Percentiles rank a stretch among this genome's conserved stretches.
These are phyloP conservation scores for Pyrenopolyporus hunteri DNA, from an alignment of 495 filamentous ascomycete genomes.

Conservation along the genomic window DNA sequence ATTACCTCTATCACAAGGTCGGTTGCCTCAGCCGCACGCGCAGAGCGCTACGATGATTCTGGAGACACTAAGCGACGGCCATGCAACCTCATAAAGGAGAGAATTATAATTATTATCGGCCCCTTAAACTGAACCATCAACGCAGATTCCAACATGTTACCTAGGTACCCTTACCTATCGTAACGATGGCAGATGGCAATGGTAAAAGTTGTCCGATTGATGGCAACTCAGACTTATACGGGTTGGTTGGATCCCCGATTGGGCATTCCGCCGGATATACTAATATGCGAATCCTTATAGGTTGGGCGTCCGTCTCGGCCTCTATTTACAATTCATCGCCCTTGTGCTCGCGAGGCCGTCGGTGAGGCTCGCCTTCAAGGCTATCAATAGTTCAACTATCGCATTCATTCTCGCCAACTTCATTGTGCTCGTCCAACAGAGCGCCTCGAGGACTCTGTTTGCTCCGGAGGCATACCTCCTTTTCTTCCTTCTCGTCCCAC, in stretches of 20 bases:
- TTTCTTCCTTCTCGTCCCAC: constrained; percentile 18
- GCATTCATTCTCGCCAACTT: constrained; percentile 21
- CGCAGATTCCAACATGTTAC: background rate
- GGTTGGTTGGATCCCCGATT: constrained; percentile 3
- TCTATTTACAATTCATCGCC: constrained; percentile 48
- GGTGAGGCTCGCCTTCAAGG: constrained; percentile 7
- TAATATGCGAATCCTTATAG: background rate
- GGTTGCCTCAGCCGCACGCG: constrained; percentile 7
- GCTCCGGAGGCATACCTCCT: constrained; percentile 24
- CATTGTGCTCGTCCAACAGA: constrained; percentile 14
- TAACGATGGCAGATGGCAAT: constrained; percentile 1
- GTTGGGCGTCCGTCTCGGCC: constrained; percentile 47
- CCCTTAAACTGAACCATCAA: background rate
- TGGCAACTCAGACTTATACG: constrained; percentile 49
- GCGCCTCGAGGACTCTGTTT: background rate
- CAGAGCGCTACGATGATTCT: background rate
- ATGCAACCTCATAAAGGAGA: background rate
- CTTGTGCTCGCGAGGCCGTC: constrained; percentile 23
- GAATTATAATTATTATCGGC: background rate
- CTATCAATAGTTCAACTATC: constrained; percentile 22
- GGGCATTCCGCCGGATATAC: background rate
- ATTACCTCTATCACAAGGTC: background rate
- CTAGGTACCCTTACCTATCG: background rate
- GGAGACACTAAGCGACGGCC: background rate
- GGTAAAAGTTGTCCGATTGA: constrained; percentile 18